phyloP scores from a whole-genome alignment of 352 stramenopile species.

The Phytophthora quininea region DNA sequence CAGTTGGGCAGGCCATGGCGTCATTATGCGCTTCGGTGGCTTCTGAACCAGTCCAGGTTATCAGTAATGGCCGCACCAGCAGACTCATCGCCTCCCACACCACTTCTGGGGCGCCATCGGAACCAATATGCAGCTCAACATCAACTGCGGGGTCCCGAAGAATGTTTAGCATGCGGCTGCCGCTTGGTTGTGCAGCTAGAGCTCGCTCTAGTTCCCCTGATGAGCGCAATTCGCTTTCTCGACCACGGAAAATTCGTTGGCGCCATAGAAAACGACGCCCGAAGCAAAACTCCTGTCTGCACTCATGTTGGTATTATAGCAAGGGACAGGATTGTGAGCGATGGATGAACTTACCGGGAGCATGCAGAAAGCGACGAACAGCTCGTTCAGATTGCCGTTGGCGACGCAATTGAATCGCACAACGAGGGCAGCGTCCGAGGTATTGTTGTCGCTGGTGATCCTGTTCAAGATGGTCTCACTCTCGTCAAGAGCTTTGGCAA shows the following conservation, averaged over 20 bases:
- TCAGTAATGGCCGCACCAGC: slow-evolving; percentile 13
- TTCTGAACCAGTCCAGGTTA: slow-evolving; percentile 3
- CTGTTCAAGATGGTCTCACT: slow-evolving; percentile 30
- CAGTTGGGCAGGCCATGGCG: neutral
- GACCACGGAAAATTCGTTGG: slow-evolving; percentile 22
- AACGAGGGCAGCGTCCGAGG: slow-evolving; percentile 15
- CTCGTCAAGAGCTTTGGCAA: slow-evolving; percentile 37
- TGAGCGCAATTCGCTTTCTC: slow-evolving; percentile 19
- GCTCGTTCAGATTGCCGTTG: slow-evolving; percentile 6
- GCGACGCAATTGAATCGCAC: slow-evolving; percentile 21
- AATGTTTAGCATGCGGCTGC: slow-evolving; percentile 32
- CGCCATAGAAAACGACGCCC: slow-evolving; percentile 28
- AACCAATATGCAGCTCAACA: slow-evolving; percentile 50
- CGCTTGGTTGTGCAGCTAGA: slow-evolving; percentile 30
- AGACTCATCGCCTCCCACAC: slow-evolving; percentile 32
- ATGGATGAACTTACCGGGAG: slow-evolving; percentile 34
- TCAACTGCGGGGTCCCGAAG: slow-evolving; percentile 35
- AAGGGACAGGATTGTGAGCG: neutral
- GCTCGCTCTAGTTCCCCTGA: slow-evolving; percentile 36
- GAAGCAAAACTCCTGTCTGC: slow-evolving; percentile 25
- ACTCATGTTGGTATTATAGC: neutral
- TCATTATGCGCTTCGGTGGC: neutral
- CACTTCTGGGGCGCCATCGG: slow-evolving; percentile 29
- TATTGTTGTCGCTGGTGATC: slow-evolving; percentile 15
- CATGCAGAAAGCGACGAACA: slow-evolving; percentile 48